A percentile compares a stretch with the other conserved stretches of the same genome.
Conservation (phyloP, 2,329 filamentous ascomycete species). For the Aureobasidium lini region DNA sequence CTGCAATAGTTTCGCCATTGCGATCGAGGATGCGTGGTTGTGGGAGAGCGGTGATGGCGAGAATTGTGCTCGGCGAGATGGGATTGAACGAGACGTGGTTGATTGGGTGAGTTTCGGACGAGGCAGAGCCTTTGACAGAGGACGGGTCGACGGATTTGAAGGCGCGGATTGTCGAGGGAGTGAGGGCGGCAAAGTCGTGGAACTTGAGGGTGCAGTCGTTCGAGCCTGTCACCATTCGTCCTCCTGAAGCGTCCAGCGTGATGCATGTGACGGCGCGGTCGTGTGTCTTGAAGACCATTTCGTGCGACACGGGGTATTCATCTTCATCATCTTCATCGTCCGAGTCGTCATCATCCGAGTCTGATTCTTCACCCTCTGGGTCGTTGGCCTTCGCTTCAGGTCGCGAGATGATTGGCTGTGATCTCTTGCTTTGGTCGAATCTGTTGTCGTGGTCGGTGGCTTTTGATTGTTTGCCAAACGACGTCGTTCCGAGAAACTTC, state of each 20-base stretch:
- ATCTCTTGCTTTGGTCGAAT: constrained; percentile 63
- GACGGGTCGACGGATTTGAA: constrained; percentile 91
- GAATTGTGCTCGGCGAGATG: constrained; percentile 67
- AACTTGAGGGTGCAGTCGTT: constrained; percentile 87
- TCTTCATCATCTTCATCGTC: constrained; percentile 63
- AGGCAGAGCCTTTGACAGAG: constrained; percentile 57
- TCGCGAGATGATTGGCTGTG: background rate
- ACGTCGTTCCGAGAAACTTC: constrained; percentile 68
- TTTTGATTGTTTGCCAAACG: constrained; percentile 77
- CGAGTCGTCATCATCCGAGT: constrained; percentile 49
- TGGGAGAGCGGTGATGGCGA: constrained; percentile 81
- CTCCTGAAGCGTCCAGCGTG: constrained; percentile 77
- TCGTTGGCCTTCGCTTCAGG: constrained; percentile 24
- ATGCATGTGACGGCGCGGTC: constrained; percentile 78
- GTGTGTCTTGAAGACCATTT: constrained; percentile 87
- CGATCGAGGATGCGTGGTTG: constrained; percentile 85
- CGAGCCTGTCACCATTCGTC: constrained; percentile 80
- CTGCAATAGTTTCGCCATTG: constrained; percentile 76
- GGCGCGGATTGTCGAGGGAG: constrained; percentile 83
- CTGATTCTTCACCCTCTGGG: constrained; percentile 37
- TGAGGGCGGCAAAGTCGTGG: constrained; percentile 94
- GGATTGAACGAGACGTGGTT: constrained; percentile 84
- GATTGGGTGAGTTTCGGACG: constrained; percentile 77
- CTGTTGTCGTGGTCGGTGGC: constrained; percentile 70
- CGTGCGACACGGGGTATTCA: constrained; percentile 86